Percentiles rank a stretch among this genome's conserved stretches.
phyloP scores from a whole-genome alignment of 257 asterid species.

The Petunia secreta region DNA sequence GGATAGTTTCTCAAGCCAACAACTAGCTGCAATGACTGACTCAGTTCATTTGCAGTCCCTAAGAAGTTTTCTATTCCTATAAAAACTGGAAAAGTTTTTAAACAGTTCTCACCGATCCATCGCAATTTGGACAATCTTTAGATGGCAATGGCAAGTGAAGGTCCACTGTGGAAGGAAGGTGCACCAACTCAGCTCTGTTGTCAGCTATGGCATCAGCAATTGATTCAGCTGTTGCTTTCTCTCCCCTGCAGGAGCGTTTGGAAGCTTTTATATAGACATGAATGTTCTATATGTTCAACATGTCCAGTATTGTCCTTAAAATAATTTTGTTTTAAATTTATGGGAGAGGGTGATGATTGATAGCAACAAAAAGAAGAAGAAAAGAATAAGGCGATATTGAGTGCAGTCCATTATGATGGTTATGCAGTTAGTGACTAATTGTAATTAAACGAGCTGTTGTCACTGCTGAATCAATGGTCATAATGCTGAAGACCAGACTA shows the following conservation, averaged over 20 bases:
- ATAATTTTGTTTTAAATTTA: background rate
- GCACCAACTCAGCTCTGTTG: slow-evolving; percentile 92
- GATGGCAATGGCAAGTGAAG: slow-evolving; percentile 75
- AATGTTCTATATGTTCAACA: background rate
- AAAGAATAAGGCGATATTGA: background rate
- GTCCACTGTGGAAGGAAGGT: slow-evolving; percentile 84
- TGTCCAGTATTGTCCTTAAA: background rate
- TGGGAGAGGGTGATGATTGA: background rate
- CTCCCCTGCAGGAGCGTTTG: slow-evolving; percentile 63
- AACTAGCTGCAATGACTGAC: background rate
- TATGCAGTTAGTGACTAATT: background rate
- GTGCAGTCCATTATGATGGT: background rate
- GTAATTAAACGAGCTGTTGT: background rate
- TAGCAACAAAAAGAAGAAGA: background rate
- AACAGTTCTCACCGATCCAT: slow-evolving; percentile 77
- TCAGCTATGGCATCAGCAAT: slow-evolving; percentile 89
- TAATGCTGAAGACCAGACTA: slow-evolving; percentile 17
- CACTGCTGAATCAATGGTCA: background rate
- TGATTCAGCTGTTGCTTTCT: slow-evolving; percentile 89
- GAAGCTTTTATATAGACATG: slow-evolving; percentile 16
- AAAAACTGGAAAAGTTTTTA: slow-evolving; percentile 7
- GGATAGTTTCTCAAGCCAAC: slow-evolving; percentile 19
- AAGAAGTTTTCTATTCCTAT: slow-evolving; percentile 2
- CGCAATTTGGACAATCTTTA: slow-evolving; percentile 88
- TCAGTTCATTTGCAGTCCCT: background rate